These are phyloP conservation scores for Colletotrichum cordylinicola DNA, from an alignment of 2,329 filamentous ascomycete species.

Conservation along the genomic window DNA sequence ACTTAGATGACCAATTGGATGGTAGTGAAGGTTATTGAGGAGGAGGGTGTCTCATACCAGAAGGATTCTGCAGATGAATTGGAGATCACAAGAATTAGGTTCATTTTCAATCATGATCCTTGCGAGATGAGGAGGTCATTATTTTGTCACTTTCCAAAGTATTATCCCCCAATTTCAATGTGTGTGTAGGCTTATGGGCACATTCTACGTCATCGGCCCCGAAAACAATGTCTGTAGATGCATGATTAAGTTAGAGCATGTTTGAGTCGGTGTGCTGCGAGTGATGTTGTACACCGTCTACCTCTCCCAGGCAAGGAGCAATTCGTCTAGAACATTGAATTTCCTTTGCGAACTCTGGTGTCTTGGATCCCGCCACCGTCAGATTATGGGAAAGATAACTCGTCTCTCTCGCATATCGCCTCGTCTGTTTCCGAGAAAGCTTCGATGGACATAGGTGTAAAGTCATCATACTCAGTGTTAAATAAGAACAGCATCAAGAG, in stretches of 20 bases:
- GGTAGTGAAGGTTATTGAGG: background rate
- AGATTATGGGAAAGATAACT: background rate
- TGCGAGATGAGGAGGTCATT: background rate
- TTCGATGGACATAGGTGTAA: background rate
- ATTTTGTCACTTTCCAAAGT: background rate
- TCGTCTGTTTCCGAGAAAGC: background rate
- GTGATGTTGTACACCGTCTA: background rate
- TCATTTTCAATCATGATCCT: background rate
- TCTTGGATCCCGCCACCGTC: background rate
- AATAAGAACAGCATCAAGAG: background rate
- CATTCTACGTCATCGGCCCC: background rate
- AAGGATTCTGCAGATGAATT: background rate
- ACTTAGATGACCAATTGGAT: background rate
- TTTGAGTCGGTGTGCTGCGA: background rate
- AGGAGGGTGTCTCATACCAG: background rate
- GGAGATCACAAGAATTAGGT: background rate
- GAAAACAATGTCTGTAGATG: background rate
- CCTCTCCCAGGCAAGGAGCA: background rate
- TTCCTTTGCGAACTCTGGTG: background rate
- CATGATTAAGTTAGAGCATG: background rate
- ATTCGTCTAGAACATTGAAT: background rate
- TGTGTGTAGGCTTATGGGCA: background rate
- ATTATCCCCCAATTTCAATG: background rate
- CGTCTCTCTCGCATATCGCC: background rate
- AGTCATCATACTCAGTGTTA: background rate